These are phyloP conservation scores for Parietichytrium sp. DNA, from an alignment of 108 stramenopile species.

Conservation along the genomic window DNA sequence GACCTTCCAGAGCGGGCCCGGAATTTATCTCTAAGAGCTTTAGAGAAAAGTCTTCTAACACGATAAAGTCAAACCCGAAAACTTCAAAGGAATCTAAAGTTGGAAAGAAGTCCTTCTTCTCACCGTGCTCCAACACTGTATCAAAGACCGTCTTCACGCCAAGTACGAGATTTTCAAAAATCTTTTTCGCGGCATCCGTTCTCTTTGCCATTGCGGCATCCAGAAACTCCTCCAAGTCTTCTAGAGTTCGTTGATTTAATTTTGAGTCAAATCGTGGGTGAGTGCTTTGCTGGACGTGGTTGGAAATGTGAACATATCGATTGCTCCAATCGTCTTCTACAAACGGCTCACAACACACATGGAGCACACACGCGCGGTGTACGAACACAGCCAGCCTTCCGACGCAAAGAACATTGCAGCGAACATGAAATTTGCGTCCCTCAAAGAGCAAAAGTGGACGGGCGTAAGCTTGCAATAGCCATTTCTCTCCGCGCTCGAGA, in stretches of 20 bases:
- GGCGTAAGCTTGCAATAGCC: constrained; percentile 18
- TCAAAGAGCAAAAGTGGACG: not conserved
- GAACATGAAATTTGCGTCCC: constrained; percentile 26
- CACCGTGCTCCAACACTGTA: not conserved
- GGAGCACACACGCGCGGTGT: not conserved
- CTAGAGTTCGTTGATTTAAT: not conserved
- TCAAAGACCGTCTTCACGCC: not conserved
- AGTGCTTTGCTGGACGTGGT: constrained; percentile 19
- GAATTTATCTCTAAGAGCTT: not conserved
- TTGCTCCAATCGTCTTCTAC: not conserved
- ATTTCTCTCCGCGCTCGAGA: not conserved
- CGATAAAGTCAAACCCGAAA: constrained; percentile 26
- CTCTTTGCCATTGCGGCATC: not conserved
- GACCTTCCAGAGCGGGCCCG: constrained; percentile 31
- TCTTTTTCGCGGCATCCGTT: not conserved
- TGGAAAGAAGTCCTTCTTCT: not conserved
- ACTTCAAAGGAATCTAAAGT: constrained; percentile 13
- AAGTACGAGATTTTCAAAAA: not conserved
- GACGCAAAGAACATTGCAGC: not conserved
- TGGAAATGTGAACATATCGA: not conserved
- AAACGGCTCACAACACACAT: constrained; percentile 7
- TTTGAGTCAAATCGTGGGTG: not conserved
- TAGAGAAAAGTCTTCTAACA: not conserved
- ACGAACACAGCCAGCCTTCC: not conserved
- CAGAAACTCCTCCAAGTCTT: not conserved